phyloP scores from a whole-genome alignment of 495 filamentous ascomycete genomes.

The Penicillium salamii region DNA sequence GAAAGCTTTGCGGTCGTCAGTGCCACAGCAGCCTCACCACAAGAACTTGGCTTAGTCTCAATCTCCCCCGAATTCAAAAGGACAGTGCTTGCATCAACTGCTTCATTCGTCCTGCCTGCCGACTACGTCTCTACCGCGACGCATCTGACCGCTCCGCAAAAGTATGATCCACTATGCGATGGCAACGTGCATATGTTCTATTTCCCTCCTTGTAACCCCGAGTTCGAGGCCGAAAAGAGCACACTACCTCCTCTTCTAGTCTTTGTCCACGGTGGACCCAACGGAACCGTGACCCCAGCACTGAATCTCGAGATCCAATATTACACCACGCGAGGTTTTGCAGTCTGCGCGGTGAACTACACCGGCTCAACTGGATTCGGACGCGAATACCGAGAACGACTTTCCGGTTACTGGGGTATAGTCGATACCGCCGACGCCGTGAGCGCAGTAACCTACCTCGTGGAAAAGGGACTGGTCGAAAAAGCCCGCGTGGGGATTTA shows the following conservation, averaged over 20 bases:
- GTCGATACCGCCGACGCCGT: slow-evolving; percentile 44
- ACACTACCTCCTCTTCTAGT: slow-evolving; percentile 44
- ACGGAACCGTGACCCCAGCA: slow-evolving; percentile 27
- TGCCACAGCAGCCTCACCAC: no score
- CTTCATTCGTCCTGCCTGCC: slow-evolving; percentile 7
- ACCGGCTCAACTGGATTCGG: slow-evolving; percentile 49
- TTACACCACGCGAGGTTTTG: slow-evolving; percentile 51
- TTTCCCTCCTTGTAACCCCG: slow-evolving; percentile 42
- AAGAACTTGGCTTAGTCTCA: no score
- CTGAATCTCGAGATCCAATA: slow-evolving; percentile 41
- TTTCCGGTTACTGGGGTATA: slow-evolving; percentile 43
- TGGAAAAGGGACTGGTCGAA: slow-evolving; percentile 29
- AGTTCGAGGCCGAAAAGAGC: slow-evolving; percentile 24
- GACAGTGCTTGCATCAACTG: no score
- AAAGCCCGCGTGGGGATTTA: slow-evolving; percentile 39
- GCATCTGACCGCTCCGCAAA: slow-evolving; percentile 24
- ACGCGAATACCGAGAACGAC: slow-evolving; percentile 40
- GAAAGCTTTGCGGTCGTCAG: no score
- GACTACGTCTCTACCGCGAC: slow-evolving; percentile 35
- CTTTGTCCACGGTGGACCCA: slow-evolving; percentile 50
- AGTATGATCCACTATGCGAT: slow-evolving; percentile 19
- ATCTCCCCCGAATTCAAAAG: no score
- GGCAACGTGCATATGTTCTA: slow-evolving; percentile 39
- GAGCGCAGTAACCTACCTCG: slow-evolving; percentile 41
- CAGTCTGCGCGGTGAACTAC: slow-evolving; percentile 47